These are phyloP conservation scores for Diphasiastrum complanatum DNA, from an alignment of 83 land plant genomes.

Conservation along the genomic window DNA sequence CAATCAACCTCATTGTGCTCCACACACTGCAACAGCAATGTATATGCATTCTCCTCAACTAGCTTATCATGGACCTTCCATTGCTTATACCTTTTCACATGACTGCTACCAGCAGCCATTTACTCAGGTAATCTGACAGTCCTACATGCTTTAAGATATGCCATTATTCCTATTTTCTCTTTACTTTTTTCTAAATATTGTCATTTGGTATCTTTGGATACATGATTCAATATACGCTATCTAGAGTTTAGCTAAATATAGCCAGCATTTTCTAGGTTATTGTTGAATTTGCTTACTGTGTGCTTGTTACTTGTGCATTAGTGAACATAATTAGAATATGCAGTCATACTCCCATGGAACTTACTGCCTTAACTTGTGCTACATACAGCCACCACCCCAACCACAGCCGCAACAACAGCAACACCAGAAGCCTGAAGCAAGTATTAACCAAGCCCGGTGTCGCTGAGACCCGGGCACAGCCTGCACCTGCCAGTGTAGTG, in stretches of 20 bases:
- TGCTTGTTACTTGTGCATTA: too few species aligned
- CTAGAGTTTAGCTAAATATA: neutral
- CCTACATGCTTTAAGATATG: neutral
- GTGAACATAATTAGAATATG: too few species aligned
- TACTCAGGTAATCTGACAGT: slow-evolving; percentile 38
- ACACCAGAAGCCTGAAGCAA: slow-evolving; percentile 56
- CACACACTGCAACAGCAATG: slow-evolving; percentile 34
- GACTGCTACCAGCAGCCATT: slow-evolving; percentile 48
- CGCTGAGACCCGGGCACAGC: slow-evolving; percentile 71
- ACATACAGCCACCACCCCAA: too few species aligned
- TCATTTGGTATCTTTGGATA: neutral
- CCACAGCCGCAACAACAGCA: slow-evolving; percentile 50
- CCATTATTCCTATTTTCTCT: neutral
- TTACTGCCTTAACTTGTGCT: too few species aligned
- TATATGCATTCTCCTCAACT: slow-evolving; percentile 50
- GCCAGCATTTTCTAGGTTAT: too few species aligned
- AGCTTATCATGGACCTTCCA: slow-evolving; percentile 43
- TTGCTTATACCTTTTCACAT: slow-evolving; percentile 44
- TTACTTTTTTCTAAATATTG: neutral
- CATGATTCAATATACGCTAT: too few species aligned
- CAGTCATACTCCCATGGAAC: too few species aligned
- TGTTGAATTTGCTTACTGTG: too few species aligned
- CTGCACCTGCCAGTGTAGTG: slow-evolving; percentile 55
- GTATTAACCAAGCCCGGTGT: slow-evolving; percentile 76
- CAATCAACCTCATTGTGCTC: slow-evolving; percentile 39